Conservation (phyloP, 2,329 filamentous ascomycete genomes). For the Niveomyces coronatus region DNA sequence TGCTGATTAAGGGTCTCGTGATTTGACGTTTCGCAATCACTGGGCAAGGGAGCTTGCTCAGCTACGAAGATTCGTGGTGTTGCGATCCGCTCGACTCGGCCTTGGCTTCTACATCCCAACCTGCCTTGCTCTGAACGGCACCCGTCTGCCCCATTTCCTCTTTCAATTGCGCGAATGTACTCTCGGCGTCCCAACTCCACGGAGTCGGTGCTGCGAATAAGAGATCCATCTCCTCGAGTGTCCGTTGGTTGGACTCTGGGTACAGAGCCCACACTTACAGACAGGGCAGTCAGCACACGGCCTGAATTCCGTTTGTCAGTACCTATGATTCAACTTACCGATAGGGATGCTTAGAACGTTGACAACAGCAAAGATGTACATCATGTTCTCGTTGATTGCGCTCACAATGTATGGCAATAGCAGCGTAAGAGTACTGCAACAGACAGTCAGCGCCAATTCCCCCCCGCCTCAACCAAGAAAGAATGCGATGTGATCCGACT, state of each 20-base stretch:
- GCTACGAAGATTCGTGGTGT: background rate
- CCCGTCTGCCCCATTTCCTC: background rate
- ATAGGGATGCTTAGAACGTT: background rate
- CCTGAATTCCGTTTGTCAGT: background rate
- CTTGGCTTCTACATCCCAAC: background rate
- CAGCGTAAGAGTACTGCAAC: constrained; percentile 5
- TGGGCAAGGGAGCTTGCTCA: too few relatives aligned
- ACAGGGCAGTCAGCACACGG: background rate
- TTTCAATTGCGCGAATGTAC: constrained; percentile 6
- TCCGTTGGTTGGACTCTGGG: constrained; percentile 17
- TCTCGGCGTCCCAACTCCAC: constrained; percentile 18
- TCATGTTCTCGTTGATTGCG: constrained; percentile 1
- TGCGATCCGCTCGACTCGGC: background rate
- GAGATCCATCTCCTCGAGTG: constrained; percentile 18
- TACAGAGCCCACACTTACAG: constrained; percentile 7
- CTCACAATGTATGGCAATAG: constrained; percentile 4
- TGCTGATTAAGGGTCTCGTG: too few relatives aligned
- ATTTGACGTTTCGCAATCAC: too few relatives aligned
- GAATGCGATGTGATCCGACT: too few relatives aligned
- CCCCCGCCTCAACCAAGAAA: too few relatives aligned
- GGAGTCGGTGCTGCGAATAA: constrained; percentile 16
- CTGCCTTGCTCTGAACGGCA: background rate
- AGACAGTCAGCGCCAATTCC: background rate
- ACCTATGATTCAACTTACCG: background rate
- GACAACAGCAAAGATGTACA: constrained; percentile 13